Conservation (phyloP, 129 eudicot genomes). For the Oenanthe sinensis region DNA sequence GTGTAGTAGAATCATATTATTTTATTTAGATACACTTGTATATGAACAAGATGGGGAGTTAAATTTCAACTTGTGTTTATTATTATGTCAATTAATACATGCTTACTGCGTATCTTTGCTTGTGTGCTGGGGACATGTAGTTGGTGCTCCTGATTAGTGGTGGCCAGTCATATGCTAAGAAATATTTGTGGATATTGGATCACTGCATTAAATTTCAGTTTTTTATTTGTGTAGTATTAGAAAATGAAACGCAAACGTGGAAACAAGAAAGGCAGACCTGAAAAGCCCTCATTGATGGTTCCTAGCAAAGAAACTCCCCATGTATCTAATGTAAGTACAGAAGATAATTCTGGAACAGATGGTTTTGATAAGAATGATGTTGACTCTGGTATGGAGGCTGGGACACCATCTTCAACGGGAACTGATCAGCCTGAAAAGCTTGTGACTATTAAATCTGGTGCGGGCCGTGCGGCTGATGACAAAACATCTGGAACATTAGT, state of each 20-base stretch:
- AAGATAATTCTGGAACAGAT: conserved; percentile 43
- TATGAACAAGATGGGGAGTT: neutral
- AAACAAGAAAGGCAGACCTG: conserved; percentile 50
- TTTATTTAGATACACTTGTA: neutral
- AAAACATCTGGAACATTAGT: conserved; percentile 52
- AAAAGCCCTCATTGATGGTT: conserved; percentile 28
- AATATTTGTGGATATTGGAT: neutral
- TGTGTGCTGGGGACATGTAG: neutral
- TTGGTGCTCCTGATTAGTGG: neutral
- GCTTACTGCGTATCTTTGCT: neutral
- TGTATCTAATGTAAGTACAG: conserved; percentile 30
- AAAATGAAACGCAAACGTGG: conserved; percentile 77
- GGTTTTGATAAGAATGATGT: conserved; percentile 46
- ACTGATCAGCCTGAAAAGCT: conserved; percentile 46
- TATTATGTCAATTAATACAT: neutral
- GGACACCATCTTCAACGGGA: conserved; percentile 47
- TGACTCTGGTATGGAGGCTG: conserved; percentile 43
- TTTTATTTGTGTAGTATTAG: neutral
- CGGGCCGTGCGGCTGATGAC: conserved; percentile 13
- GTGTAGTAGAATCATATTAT: neutral
- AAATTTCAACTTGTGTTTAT: neutral
- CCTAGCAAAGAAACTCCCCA: conserved; percentile 27
- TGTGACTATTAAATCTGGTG: conserved; percentile 23
- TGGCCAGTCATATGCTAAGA: neutral
- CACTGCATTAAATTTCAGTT: neutral